Evolutionary conservation across 441 rosid genomes (phyloP).

Genomic region (Geranium incanum): DNA sequence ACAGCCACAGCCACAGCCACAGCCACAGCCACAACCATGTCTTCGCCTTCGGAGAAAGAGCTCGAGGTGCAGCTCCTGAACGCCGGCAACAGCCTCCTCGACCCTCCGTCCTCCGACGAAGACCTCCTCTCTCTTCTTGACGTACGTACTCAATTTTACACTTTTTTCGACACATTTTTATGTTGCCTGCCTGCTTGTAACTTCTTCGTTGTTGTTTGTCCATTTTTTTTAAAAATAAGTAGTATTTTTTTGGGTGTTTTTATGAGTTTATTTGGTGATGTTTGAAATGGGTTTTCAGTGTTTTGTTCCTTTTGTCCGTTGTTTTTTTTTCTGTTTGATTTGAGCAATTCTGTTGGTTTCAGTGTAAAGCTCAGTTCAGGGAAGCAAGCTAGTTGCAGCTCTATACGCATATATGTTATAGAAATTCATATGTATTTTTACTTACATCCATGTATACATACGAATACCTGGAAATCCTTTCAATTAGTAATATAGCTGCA

Average conservation of each 20-base stretch:
- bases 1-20: too few species aligned
- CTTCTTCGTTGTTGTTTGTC: background rate
- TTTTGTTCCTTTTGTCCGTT: background rate
- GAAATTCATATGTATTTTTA: background rate
- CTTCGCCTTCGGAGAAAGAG: conserved; percentile 46
- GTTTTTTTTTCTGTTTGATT: background rate
- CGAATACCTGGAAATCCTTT: background rate
- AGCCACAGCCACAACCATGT: conserved; percentile 26
- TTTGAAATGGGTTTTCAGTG: background rate
- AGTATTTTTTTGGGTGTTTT: background rate
- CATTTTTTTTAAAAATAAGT: background rate
- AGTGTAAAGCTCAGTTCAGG: background rate
- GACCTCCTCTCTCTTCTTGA: conserved; percentile 83
- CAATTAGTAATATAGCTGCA: background rate
- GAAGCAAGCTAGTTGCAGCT: background rate
- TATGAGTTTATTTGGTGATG: background rate
- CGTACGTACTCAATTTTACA: conserved; percentile 36
- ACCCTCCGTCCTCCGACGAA: conserved; percentile 55
- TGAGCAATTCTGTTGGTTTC: background rate
- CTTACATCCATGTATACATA: background rate
- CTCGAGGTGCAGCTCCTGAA: conserved; percentile 62
- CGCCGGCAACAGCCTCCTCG: conserved; percentile 58
- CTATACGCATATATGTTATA: background rate
- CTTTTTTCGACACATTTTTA: background rate
- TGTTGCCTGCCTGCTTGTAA: background rate